Evolutionary conservation across 2,329 filamentous ascomycete genomes (phyloP), one percentile per base, ranked within the genome.

Genomic region (Fusarium sp.): DNA sequence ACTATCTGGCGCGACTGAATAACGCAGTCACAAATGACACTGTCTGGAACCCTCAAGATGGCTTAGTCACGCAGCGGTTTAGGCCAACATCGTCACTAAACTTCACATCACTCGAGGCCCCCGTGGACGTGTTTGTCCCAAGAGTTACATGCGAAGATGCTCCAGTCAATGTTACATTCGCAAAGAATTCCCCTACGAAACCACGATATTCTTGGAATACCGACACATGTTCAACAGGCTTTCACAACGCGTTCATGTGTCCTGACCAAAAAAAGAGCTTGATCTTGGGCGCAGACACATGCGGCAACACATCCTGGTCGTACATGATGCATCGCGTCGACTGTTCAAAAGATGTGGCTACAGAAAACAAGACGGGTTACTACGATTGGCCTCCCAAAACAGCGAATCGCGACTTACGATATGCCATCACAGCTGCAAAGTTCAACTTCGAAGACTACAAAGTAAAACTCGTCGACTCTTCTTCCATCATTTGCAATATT

Each of bases 401-500:
- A 6, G 44, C 50, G 28, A 5, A 5, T 5, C 50, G 19, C 8
- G 54, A 57, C 11, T 36, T 50, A n/a, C 36, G 54, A 42, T 57
- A 57, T 28, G 54, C 54, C 10, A 57, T 57, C n/a, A 28, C 36
- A 1, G 45, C 26, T 10, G 45, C 44, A 19, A 17, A 51, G 3
- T 44, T 42, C 13, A 21, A 51, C 7, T 19, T 34, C 10, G 33
- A 28, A 28, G 26, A 33, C 21, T 14, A 3, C 19, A 5, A n/a
- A 11, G 6, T 33, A 15, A 33, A 51, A 6, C 31, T 57, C 8
- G 3, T 43, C 4, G 17, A 36, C 6, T 51, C 10, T 0, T 13
- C 45, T 11, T 14, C 45, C 9, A 4, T 50, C 5, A 57, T 57
- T 1, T 57, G 54, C 26, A 57, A 57, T 9, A 38, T 51, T 4